Evolutionary conservation across 2,329 filamentous ascomycete genomes (phyloP), one percentile per base, ranked within the genome.

Genomic region (Cercospora sesami): DNA sequence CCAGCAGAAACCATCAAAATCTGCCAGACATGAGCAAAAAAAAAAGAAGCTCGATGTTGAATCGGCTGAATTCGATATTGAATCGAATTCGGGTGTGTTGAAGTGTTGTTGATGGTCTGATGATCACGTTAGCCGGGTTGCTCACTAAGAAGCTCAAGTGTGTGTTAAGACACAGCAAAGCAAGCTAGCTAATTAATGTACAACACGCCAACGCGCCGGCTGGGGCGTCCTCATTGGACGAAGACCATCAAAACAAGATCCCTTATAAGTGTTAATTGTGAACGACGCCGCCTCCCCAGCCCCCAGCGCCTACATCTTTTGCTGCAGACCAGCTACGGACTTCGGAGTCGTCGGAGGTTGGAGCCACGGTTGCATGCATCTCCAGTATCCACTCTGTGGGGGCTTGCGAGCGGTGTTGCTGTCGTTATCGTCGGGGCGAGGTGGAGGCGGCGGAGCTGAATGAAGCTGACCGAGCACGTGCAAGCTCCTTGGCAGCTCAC

Each of bases 361-460:
- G 53, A 64, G 60, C 28, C 31, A 60, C 36, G 53, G 36, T 12
- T 42, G 28, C 33, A 60, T 64, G 60, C 65, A 64, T 59, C 61
- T 60, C 30, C 42, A 57, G 61, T 61, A 67, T 64, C 55, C 36
- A 67, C 65, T 64, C 64, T 55, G 18, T 23, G 31, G 12, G 61
- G 23, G 18, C 23, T 9, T 33, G 26, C 9, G 14, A 30, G 26
- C 53, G 53, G 7, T 30, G 28, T 58, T 33, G 53, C 30, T 14
- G 26, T 28, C 30, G 18, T 51, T n/a, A 30, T 18, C 16, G 59
- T 63, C 33, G 6, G 5, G 42, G 59, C n/a, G n/a, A 42, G 28
- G 64, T 63, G 48, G 51, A 45, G 28, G 21, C 10, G 21, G 26
- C 53, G 53, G 26, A 58, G 53, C 26, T 58, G 53, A 31, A 33